phyloP scores from a whole-genome alignment of 2,329 filamentous ascomycete species.

The Aspergillus fischeri region DNA sequence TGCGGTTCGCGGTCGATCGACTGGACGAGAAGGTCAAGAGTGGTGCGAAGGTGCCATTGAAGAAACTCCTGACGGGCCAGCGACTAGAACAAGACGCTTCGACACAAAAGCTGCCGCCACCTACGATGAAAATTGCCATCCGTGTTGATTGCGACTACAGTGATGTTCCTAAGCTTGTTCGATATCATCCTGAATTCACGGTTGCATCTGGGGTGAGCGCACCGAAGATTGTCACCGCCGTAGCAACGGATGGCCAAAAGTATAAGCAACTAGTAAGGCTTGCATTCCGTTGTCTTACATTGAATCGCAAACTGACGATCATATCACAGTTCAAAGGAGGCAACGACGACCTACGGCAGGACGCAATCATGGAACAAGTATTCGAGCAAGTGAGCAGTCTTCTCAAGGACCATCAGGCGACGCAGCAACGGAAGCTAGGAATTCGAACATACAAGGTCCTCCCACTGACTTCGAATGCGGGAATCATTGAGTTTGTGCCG shows the following conservation, averaged over 20 bases:
- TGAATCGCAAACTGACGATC: conserved; percentile 7
- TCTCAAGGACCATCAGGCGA: conserved; percentile 77
- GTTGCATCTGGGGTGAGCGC: conserved; percentile 89
- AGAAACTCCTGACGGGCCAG: conserved; percentile 60
- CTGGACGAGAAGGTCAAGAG: conserved; percentile 62
- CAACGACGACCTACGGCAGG: conserved; percentile 92
- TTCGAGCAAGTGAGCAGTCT: conserved; percentile 93
- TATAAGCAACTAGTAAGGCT: conserved; percentile 75
- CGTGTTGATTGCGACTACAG: conserved; percentile 71
- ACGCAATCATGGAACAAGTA: conserved; percentile 99
- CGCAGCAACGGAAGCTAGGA: conserved; percentile 79
- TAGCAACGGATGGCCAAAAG: conserved; percentile 69
- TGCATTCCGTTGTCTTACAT: not conserved
- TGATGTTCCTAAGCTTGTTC: conserved; percentile 67
- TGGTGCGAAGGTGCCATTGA: conserved; percentile 60
- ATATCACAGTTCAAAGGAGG: conserved; percentile 72
- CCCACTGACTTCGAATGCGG: conserved; percentile 76
- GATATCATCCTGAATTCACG: conserved; percentile 69
- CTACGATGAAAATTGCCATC: conserved; percentile 80
- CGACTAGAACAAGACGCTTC: conserved; percentile 61
- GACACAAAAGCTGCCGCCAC: conserved; percentile 72
- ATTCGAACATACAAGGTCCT: conserved; percentile 97
- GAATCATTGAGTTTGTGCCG: conserved; percentile 94
- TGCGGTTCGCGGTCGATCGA: conserved; percentile 45
- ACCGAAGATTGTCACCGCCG: conserved; percentile 84